Conservation (phyloP, 257 asterid genomes). For the Plantago major region DNA sequence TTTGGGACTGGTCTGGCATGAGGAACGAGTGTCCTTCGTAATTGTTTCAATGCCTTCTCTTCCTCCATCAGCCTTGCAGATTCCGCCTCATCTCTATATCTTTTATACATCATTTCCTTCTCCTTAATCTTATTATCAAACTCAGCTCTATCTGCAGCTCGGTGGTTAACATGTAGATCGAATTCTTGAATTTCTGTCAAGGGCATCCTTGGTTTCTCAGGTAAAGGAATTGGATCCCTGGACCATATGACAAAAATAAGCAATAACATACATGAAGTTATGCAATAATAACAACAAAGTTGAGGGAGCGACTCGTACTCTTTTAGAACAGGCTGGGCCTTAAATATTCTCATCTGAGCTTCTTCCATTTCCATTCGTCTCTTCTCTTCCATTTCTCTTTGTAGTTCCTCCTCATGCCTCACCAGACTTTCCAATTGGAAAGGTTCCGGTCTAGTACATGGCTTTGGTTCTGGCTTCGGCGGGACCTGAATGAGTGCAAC, state of each 20-base stretch:
- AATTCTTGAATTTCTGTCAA: conserved; percentile 85
- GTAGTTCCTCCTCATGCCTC: conserved; percentile 90
- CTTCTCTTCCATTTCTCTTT: conserved; percentile 82
- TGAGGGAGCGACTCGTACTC: conserved; percentile 39
- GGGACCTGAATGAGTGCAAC: conserved; percentile 50
- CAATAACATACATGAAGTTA: background rate
- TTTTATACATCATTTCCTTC: conserved; percentile 70
- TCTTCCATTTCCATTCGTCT: conserved; percentile 68
- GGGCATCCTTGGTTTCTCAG: conserved; percentile 66
- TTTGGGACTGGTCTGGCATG: conserved; percentile 84
- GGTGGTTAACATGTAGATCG: conserved; percentile 58
- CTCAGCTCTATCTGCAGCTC: conserved; percentile 80
- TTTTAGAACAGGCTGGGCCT: conserved; percentile 78
- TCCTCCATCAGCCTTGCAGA: conserved; percentile 88
- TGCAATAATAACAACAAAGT: background rate
- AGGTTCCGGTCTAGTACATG: conserved; percentile 87
- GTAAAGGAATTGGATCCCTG: conserved; percentile 94
- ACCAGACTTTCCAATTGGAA: conserved; percentile 74
- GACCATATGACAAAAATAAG: background rate
- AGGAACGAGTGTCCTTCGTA: conserved; percentile 72
- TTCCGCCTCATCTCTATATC: conserved; percentile 90
- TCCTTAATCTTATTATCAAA: conserved; percentile 91
- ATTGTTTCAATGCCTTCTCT: conserved; percentile 86
- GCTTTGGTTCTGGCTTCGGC: conserved; percentile 89
- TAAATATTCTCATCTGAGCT: conserved; percentile 73